Conservation (phyloP, 2,329 filamentous ascomycete species). For the Thelonectria discophora region DNA sequence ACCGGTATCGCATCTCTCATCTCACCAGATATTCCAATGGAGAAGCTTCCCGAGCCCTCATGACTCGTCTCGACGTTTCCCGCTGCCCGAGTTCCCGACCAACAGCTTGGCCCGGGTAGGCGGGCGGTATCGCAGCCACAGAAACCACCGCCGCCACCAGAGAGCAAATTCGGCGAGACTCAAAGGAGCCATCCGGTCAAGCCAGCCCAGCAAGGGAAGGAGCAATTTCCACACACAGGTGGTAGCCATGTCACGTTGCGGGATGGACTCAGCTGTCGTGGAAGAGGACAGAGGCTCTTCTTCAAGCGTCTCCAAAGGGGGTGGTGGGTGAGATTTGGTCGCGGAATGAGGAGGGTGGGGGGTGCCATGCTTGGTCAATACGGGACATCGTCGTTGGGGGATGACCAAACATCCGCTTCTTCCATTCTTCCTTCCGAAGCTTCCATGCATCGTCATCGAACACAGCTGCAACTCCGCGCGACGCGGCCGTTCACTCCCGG, state of each 20-base stretch:
- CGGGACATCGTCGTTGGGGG: neutral
- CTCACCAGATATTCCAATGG: neutral
- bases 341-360: neutral
- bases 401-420: slow-evolving; percentile 16
- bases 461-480: slow-evolving; percentile 18
- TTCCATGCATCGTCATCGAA: slow-evolving; percentile 21
- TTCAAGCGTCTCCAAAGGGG: neutral
- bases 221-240: slow-evolving; percentile 6
- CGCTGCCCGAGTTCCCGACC: slow-evolving; percentile 3
- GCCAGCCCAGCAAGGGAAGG: slow-evolving; percentile 1
- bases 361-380: neutral
- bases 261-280: neutral
- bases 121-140: neutral
- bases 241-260: slow-evolving; percentile 31
- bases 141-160: neutral
- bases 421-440: slow-evolving; percentile 24
- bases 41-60: neutral
- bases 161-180: neutral
- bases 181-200: neutral
- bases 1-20: neutral
- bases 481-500: slow-evolving; percentile 1
- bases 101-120: neutral
- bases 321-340: neutral
- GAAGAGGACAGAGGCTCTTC: neutral
- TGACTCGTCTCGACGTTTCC: slow-evolving; percentile 2